phyloP scores from a whole-genome alignment of 495 filamentous ascomycete genomes.

The Aspergillus affinis region DNA sequence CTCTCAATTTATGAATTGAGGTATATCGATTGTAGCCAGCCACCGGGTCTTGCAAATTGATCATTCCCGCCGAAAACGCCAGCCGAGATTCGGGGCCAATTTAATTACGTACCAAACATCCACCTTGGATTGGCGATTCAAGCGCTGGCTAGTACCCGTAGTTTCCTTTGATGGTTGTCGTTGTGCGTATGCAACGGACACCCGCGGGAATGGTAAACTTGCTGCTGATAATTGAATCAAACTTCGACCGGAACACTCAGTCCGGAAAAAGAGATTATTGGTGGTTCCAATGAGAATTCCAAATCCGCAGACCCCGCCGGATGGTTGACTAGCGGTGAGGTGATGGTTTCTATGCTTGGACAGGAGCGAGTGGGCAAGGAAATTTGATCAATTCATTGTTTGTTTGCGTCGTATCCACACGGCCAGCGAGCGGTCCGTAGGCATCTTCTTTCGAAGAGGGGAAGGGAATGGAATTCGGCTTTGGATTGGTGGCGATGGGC shows the following conservation, averaged over 20 bases:
- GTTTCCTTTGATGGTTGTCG: neutral
- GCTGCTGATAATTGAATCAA: neutral
- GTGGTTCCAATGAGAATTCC: neutral
- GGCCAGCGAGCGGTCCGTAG: neutral
- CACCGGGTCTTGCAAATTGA: neutral
- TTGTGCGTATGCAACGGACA: neutral
- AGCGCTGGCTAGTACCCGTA: neutral
- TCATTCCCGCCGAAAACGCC: neutral
- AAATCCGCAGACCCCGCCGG: neutral
- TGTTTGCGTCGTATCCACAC: neutral
- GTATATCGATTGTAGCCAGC: neutral
- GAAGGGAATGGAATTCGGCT: neutral
- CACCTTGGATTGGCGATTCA: neutral
- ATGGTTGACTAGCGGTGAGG: neutral
- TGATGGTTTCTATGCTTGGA: neutral
- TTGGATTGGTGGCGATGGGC: neutral
- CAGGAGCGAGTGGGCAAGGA: conserved; percentile 11
- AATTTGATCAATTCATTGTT: conserved; percentile 2
- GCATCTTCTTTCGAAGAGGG: neutral
- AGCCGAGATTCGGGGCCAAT: neutral
- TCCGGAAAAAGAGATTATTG: neutral
- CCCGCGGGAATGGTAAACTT: neutral
- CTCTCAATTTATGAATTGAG: neutral
- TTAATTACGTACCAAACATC: neutral
- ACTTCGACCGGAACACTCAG: neutral